phyloP scores from a whole-genome alignment of 78 protist genomes.

The Dictyostelium citrinum region DNA sequence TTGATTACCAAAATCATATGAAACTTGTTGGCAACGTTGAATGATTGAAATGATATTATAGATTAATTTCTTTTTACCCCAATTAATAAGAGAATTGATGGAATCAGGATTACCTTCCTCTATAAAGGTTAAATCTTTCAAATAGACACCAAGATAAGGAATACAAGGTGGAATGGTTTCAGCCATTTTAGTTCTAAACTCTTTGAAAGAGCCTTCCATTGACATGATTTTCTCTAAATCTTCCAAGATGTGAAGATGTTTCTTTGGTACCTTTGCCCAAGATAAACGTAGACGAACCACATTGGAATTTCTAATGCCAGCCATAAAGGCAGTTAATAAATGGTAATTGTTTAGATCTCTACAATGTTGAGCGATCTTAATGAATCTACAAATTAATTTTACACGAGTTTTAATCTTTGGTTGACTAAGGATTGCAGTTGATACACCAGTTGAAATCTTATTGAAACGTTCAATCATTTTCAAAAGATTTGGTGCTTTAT shows the following conservation, averaged over 20 bases:
- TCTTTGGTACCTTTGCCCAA: constrained; percentile 62
- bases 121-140: constrained; percentile 82
- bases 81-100: constrained; percentile 74
- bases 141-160: constrained; percentile 78
- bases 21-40: constrained; percentile 69
- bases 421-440: constrained; percentile 78
- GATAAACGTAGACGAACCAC: constrained; percentile 63
- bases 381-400: constrained; percentile 56
- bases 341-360: constrained; percentile 77
- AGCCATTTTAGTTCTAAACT: constrained; percentile 50
- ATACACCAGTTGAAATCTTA: constrained; percentile 75
- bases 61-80: constrained; percentile 68
- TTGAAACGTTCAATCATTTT: constrained; percentile 80
- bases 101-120: constrained; percentile 85
- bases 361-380: constrained; percentile 79
- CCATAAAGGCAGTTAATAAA: constrained; percentile 62
- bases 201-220: constrained; percentile 80
- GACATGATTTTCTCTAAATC: constrained; percentile 78
- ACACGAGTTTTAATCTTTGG: constrained; percentile 58
- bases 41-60: constrained; percentile 64
- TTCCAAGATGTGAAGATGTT: constrained; percentile 9
- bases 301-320: constrained; percentile 63
- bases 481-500: constrained; percentile 75
- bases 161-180: constrained; percentile 80
- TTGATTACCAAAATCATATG: constrained; percentile 52